Conservation (phyloP, 164 flowering plant species). For the Malania oleifera region DNA sequence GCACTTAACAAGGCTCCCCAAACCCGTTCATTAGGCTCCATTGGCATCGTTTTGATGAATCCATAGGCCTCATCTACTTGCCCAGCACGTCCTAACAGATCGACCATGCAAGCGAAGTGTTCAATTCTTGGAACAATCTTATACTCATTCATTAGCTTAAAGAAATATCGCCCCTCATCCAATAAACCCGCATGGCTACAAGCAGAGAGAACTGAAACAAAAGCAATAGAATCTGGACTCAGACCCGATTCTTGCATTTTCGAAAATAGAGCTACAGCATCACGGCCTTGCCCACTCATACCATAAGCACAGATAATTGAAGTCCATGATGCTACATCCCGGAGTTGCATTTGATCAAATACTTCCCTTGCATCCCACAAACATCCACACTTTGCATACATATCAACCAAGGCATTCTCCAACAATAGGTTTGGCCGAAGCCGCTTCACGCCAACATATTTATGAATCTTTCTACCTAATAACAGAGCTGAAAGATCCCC, state of each 20-base stretch:
- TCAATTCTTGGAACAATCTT: slow-evolving; percentile 30
- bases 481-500: slow-evolving; percentile 33
- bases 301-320: slow-evolving; percentile 33
- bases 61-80: slow-evolving; percentile 30
- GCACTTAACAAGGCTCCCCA: slow-evolving; percentile 43
- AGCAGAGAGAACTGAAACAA: slow-evolving; percentile 32
- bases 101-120: slow-evolving; percentile 39
- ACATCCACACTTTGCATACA: slow-evolving; percentile 43
- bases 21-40: slow-evolving; percentile 34
- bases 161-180: slow-evolving; percentile 23
- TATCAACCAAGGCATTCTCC: slow-evolving; percentile 37
- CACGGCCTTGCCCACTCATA: slow-evolving; percentile 26
- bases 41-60: slow-evolving; percentile 29
- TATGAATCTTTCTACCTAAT: slow-evolving; percentile 29
- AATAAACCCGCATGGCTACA: slow-evolving; percentile 33
- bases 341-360: slow-evolving; percentile 22
- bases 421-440: slow-evolving; percentile 29
- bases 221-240: slow-evolving; percentile 32
- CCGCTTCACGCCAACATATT: slow-evolving; percentile 24
- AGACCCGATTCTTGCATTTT: slow-evolving; percentile 22
- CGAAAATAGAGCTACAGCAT: slow-evolving; percentile 19
- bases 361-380: slow-evolving; percentile 27
- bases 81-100: slow-evolving; percentile 37
- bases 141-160: slow-evolving; percentile 22
- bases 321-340: slow-evolving; percentile 41